Evolutionary conservation across 495 filamentous ascomycete species (phyloP).

Genomic region (Clavariopsis aquatica): DNA sequence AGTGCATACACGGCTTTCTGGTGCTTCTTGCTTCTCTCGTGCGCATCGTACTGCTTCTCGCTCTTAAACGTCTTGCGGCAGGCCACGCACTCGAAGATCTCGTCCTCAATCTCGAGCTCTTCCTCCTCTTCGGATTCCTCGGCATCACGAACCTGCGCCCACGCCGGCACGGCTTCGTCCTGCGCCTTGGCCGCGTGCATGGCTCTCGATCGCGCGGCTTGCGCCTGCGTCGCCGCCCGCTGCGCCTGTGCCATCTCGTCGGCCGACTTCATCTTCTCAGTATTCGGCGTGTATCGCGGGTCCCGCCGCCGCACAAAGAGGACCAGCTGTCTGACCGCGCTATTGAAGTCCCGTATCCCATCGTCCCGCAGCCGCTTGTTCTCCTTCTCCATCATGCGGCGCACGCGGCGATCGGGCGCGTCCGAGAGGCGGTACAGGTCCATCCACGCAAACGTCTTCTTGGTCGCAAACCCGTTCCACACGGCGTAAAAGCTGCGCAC

Average conservation of each 20-base stretch:
- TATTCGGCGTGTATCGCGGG: constrained; percentile 70
- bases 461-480: constrained; percentile 82
- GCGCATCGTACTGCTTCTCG: constrained; percentile 85
- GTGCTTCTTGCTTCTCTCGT: constrained; percentile 97
- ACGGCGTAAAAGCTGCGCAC: constrained; percentile 78
- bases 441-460: constrained; percentile 85
- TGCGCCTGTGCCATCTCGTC: constrained; percentile 77
- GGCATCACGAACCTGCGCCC: constrained; percentile 63
- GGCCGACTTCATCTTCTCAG: constrained; percentile 59
- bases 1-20: constrained; percentile 78
- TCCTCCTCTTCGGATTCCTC: constrained; percentile 58
- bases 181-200: constrained; percentile 74
- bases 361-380: constrained; percentile 85
- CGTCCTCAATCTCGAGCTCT: constrained; percentile 54
- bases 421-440: constrained; percentile 79
- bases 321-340: constrained; percentile 83
- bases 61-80: constrained; percentile 94
- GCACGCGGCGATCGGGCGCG: constrained; percentile 79
- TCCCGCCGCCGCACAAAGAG: constrained; percentile 92
- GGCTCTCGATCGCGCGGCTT: constrained; percentile 80
- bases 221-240: constrained; percentile 74
- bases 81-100: constrained; percentile 82
- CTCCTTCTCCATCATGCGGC: constrained; percentile 91
- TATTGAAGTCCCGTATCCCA: constrained; percentile 84
- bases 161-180: constrained; percentile 69